Evolutionary conservation across 176 grass and related monocot species (phyloP), one percentile per base, ranked within the genome.

Genomic region (Oropetium thomaeum): DNA sequence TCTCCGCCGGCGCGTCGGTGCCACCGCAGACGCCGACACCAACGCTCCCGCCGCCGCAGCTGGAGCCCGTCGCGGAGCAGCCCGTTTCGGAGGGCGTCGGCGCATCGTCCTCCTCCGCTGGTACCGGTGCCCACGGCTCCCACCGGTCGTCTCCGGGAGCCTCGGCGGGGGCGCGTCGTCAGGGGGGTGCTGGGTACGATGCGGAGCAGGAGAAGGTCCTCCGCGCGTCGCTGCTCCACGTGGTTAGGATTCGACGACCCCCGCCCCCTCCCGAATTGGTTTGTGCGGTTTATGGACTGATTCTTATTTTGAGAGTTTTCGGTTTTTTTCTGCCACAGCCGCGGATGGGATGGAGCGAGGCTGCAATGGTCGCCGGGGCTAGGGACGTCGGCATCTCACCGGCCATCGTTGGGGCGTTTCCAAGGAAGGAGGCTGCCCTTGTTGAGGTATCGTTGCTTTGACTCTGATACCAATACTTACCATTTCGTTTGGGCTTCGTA

Each of bases 281-380:
- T 25, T 17, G 60, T 2, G 34, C 44, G 20, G 58, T 30, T 20
- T 77, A 2, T 54, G 25, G 19, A 42, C 41, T 42, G 15, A 27
- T 44, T 42, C 3, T 23, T 28, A n/a, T 71, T 51, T 67, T 19
- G 6, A 7, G 7, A 1, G n/a, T 20, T 52, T 52, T 22, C 20
- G 19, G 20, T 49, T 1, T 72, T 53, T 51, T 1, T 72, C 47
- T 51, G 53, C 37, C 58, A 10, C 68, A 99, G 96, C 82, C 84
- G 39, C 91, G 84, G 74, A 88, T 95, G 75, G 96, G 96, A 43
- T 99, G 96, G 96, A 95, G 79, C 57, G 96, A 99, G 73, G 92
- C 96, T 5, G 91, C 96, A 52, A 87, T 95, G 91, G 85, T 95
- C 59, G 68, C 84, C 2, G 91, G 96, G 57, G 96, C 96, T 10